These are phyloP conservation scores for Hypoxylon fragiforme DNA, from an alignment of 495 filamentous ascomycete genomes.

Conservation along the genomic window DNA sequence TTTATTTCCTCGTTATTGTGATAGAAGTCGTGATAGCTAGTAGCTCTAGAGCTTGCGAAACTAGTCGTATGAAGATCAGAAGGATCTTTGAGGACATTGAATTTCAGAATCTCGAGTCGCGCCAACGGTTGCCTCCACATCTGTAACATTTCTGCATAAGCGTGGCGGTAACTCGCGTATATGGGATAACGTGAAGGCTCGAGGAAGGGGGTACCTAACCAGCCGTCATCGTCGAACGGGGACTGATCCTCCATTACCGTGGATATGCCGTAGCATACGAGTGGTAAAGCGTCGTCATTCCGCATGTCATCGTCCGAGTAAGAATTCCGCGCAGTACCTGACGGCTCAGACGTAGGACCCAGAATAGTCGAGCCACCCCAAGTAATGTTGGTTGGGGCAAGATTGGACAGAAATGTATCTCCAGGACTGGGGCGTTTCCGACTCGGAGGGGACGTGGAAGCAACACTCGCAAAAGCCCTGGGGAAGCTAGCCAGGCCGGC, in stretches of 20 bases:
- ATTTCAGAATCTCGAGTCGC: slow-evolving; percentile 81
- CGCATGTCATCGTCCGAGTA: slow-evolving; percentile 50
- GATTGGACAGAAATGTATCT: slow-evolving; percentile 65
- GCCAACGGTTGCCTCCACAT: slow-evolving; percentile 79
- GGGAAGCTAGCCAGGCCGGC: slow-evolving; percentile 71
- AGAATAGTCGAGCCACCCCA: slow-evolving; percentile 69
- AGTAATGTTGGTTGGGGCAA: slow-evolving; percentile 60
- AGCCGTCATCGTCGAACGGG: slow-evolving; percentile 77
- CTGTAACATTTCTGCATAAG: slow-evolving; percentile 80
- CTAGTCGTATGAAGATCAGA: slow-evolving; percentile 27
- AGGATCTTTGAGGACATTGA: slow-evolving; percentile 61
- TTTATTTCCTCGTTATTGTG: slow-evolving; percentile 35
- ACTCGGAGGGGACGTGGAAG: slow-evolving; percentile 73
- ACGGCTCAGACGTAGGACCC: slow-evolving; percentile 49
- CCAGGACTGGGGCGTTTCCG: slow-evolving; percentile 68
- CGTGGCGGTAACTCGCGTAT: slow-evolving; percentile 71
- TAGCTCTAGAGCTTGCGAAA: slow-evolving; percentile 30
- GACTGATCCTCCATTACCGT: slow-evolving; percentile 74
- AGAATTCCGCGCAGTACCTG: slow-evolving; percentile 48
- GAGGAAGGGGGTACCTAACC: slow-evolving; percentile 67
- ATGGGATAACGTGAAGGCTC: slow-evolving; percentile 61
- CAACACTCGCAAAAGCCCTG: slow-evolving; percentile 69
- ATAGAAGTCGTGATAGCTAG: slow-evolving; percentile 41
- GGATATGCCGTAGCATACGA: slow-evolving; percentile 56
- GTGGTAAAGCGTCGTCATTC: slow-evolving; percentile 45